Base-by-base conservation (phyloP, 2,329 filamentous ascomycete genomes). In the Aspergillus cejpii region DNA sequence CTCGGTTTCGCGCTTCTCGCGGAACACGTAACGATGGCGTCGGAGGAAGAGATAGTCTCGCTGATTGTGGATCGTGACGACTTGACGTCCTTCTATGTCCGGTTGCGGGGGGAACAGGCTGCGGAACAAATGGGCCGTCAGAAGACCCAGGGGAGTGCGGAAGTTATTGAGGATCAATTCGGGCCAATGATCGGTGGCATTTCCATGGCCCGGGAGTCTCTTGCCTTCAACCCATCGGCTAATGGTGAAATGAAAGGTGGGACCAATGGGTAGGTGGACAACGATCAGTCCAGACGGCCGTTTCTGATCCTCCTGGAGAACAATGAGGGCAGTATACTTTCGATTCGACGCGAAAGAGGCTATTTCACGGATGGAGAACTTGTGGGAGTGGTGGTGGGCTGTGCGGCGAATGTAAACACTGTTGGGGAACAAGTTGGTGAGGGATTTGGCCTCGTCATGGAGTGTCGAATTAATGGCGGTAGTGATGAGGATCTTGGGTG, bases 31-130 rank as follows among this genome's bases (percentile, higher is more conserved):
- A 37, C 92, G 77, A 67, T 97, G 90, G 28, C 90, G 76, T 4
- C 92, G 78, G 41, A 97, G 77, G 65, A 98, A 98, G 57, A 97
- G 92, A 67, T 91, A 97, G 67, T 97, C 91, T 52, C 91, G 84
- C 72, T 95, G 90, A 58, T 96, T 96, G 68, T 96, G 89, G 41
- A 96, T 70, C 1, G 91, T 96, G 6, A 96, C 81, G 1, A 96
- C 90, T 61, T 96, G 90, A 19, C 91, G 76, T 3, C 91, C 91
- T 54, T 85, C 77, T 5, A 97, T 74, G 58, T 97, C 87, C 0
- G 92, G 91, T 34, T 81, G 79, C 0, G 83, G 79, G 0, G 91
- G 92, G 67, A 88, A 92, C 21, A 94, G 68, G 0, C 78, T 81
- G 51, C 84, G 79, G 72, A 98, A 92, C 1, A 96, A 73, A 59